Conservation (phyloP, 352 stramenopile species). For the Albugo laibachii region DNA sequence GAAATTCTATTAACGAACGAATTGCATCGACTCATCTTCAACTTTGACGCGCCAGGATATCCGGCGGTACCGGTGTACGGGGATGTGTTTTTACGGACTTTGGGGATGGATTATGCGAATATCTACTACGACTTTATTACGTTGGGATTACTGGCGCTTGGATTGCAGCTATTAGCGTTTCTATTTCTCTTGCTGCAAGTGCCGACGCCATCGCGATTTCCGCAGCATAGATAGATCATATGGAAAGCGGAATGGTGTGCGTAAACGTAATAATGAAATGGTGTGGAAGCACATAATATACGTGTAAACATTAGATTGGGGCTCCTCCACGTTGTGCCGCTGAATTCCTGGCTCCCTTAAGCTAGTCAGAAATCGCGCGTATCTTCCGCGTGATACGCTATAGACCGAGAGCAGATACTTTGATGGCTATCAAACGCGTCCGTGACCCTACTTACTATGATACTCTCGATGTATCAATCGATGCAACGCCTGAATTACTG, state of each 20-base stretch:
- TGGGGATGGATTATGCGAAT: slow-evolving; percentile 65
- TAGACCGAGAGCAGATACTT: too few relatives aligned
- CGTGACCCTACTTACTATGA: slow-evolving; percentile 62
- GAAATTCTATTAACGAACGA: slow-evolving; percentile 78
- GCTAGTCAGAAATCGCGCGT: too few relatives aligned
- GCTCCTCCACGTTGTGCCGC: too few relatives aligned
- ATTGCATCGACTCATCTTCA: slow-evolving; percentile 46
- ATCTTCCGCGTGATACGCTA: too few relatives aligned
- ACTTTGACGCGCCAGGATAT: slow-evolving; percentile 60
- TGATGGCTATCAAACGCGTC: slow-evolving; percentile 31
- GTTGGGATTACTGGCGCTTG: slow-evolving; percentile 24
- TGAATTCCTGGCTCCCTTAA: too few relatives aligned
- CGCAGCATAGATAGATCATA: too few relatives aligned
- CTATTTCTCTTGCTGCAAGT: slow-evolving; percentile 48
- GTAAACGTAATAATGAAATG: too few relatives aligned
- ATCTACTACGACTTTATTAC: slow-evolving; percentile 44
- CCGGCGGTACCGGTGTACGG: slow-evolving; percentile 53
- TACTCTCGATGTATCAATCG: slow-evolving; percentile 46
- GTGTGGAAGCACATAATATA: too few relatives aligned
- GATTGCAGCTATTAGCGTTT: slow-evolving; percentile 36
- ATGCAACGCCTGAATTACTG: slow-evolving; percentile 66
- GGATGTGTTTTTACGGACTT: slow-evolving; percentile 66
- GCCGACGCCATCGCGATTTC: slow-evolving; percentile 9
- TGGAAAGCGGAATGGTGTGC: too few relatives aligned
- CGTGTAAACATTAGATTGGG: too few relatives aligned